Base-by-base conservation (phyloP, 1,139 yeast genomes). In the Schizosaccharomyces versatilis region DNA sequence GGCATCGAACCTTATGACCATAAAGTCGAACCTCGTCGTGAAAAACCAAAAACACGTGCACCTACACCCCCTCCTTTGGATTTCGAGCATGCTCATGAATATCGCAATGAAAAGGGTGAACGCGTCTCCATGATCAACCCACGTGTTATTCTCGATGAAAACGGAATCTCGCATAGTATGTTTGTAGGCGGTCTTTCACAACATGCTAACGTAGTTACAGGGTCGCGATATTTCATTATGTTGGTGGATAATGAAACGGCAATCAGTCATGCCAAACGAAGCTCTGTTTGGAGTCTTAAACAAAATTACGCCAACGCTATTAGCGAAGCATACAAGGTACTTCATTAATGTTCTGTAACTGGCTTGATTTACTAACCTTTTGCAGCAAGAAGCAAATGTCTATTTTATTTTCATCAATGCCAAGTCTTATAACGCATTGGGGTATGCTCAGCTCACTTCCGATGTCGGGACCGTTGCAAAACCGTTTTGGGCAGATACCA, bases 141-240 rank as follows among this genome's bases (percentile, higher is more conserved):
- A n/a, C 49, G 49, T 24, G 49, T 44, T 8, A 32, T 44, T 7
- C 49, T 44, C 19, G 49, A 44, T n/a, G 49, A 44, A 44, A 44
- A 6, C 19, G 49, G 49, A 44, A 44, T 19, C 6, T 44, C 49
- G 6, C n/a, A 17, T n/a, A 32, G 49, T 44, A 44, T 24, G 49
- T 24, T 24, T 19, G 14, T 14, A 10, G 12, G 36, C 32, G 2
- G 14, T 7, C 10, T 41, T 17, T 9, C 14, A 17, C 17, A 7
- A 8, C 10, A 10, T 14, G 47, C 10, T 41, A 17, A n/a, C 10
- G 9, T 41, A 15, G 12, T 10, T 40, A 8, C 32, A 44, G 49
- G 49, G 38, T 44, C 49, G 14, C 49, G 49, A 3, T 44, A 44
- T 19, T 44, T 44, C 12, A 44, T 44, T 7, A 44, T 44, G 49